Evolutionary conservation across 2,329 filamentous ascomycete species (phyloP), one percentile per base, ranked within the genome.

Genomic region (Fusarium sp.): DNA sequence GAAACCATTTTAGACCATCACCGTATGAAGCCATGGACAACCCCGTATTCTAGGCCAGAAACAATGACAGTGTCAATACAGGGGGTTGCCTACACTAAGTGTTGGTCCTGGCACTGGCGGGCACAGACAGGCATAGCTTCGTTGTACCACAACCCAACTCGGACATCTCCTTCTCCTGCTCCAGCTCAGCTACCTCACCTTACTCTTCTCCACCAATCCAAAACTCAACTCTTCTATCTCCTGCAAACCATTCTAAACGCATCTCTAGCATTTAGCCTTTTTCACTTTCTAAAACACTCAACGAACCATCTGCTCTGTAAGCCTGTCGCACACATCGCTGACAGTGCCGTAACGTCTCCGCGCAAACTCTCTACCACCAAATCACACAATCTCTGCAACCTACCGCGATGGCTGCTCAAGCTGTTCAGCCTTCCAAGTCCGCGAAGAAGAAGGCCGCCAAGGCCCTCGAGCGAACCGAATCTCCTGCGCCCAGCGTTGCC

Each of bases 381-480:
- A 48, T 58, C 68, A 61, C 42, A 59, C 68, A 58, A 61, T 55
- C 42, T 42, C 50, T 30, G 38, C 62, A 50, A 48, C 65, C 61
- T 45, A 68, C 47, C 64, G 45, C 58, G 56, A 84, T 95, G 92
- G 88, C 93, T 82, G 86, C 90, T 87, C 70, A 91, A 74, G 86
- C 88, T 76, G 84, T 86, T 73, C 86, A 87, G 78, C 81, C 92
- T 75, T 86, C 91, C 76, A 92, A 93, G 85, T 86, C 88, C 69
- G 86, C 89, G 72, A 92, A 91, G 87, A 93, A 93, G 88, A 90
- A 90, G 86, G 84, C 82, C 59, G 79, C 86, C 72, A 90, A 87
- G 84, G 81, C 81, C 63, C 79, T 82, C 61, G 83, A 83, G 76
- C 86, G 87, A 73, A 87, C 84, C 78, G 86, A 88, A 64, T 90